Evolutionary conservation across 257 asterid genomes (phyloP).

Genomic region (Galeopsis tetrahit): DNA sequence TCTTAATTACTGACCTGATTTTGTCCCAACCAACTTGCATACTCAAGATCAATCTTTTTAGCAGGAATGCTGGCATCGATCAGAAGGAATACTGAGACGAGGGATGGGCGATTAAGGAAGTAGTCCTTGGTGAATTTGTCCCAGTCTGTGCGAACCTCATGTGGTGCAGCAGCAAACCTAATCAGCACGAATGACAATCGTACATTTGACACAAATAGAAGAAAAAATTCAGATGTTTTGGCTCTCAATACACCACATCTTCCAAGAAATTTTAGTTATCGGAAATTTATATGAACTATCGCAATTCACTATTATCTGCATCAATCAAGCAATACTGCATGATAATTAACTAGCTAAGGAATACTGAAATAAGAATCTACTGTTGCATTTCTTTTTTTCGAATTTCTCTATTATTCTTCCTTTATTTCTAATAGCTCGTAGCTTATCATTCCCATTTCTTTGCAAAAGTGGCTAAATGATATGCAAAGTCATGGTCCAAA

Average conservation of each 20-base stretch:
- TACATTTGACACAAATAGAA: background rate
- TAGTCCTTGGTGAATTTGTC: conserved; percentile 88
- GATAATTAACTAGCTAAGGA: background rate
- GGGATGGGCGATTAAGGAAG: conserved; percentile 83
- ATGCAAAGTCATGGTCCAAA: background rate
- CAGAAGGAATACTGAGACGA: conserved; percentile 97
- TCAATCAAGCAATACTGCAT: conserved; percentile 2
- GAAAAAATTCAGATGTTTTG: background rate
- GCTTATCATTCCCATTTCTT: background rate
- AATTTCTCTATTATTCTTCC: background rate
- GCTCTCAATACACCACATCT: too few relatives aligned
- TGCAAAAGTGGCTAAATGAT: background rate
- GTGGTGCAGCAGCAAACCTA: conserved; percentile 97
- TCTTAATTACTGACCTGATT: conserved; percentile 59
- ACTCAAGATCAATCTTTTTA: conserved; percentile 82
- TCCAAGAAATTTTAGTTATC: background rate
- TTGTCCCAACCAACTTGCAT: conserved; percentile 95
- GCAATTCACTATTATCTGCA: background rate
- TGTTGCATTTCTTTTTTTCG: background rate
- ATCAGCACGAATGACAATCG: background rate
- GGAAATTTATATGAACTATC: background rate
- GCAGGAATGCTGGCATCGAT: conserved; percentile 97
- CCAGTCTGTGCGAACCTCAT: conserved; percentile 91
- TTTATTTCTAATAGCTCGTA: background rate
- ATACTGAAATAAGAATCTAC: background rate